Evolutionary conservation across 2,329 filamentous ascomycete genomes (phyloP).

Genomic region (Paraconiothyrium brasiliense): DNA sequence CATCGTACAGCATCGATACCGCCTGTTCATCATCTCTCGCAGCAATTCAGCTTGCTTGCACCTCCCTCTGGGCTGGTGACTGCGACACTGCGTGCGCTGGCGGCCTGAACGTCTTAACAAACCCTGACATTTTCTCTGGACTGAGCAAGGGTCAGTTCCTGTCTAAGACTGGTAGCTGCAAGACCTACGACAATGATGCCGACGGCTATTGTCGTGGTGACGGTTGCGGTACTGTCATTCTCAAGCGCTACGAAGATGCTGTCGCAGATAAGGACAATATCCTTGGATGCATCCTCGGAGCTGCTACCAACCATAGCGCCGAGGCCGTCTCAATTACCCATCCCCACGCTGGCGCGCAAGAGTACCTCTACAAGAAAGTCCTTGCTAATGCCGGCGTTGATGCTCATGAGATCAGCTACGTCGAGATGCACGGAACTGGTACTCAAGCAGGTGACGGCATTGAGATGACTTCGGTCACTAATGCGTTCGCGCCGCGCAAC

Average conservation of each 20-base stretch:
- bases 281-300: constrained; percentile 78
- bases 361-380: constrained; percentile 74
- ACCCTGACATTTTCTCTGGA: constrained; percentile 81
- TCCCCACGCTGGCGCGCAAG: constrained; percentile 80
- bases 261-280: constrained; percentile 75
- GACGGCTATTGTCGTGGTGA: constrained; percentile 87
- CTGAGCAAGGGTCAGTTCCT: constrained; percentile 81
- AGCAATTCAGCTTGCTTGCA: constrained; percentile 76
- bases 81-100: constrained; percentile 84
- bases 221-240: constrained; percentile 75
- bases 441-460: constrained; percentile 85
- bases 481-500: constrained; percentile 66
- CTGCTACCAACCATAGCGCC: constrained; percentile 82
- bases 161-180: constrained; percentile 78
- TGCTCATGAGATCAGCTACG: constrained; percentile 79
- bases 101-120: constrained; percentile 80
- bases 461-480: constrained; percentile 81
- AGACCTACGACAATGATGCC: constrained; percentile 81
- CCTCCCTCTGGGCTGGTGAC: constrained; percentile 77
- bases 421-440: constrained; percentile 91
- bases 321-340: constrained; percentile 85
- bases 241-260: constrained; percentile 84
- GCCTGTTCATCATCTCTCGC: constrained; percentile 79
- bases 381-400: constrained; percentile 78
- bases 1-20: constrained; percentile 78